Evolutionary conservation across 331 rosid species (phyloP).

Genomic region (Erythrophleum ivorense): DNA sequence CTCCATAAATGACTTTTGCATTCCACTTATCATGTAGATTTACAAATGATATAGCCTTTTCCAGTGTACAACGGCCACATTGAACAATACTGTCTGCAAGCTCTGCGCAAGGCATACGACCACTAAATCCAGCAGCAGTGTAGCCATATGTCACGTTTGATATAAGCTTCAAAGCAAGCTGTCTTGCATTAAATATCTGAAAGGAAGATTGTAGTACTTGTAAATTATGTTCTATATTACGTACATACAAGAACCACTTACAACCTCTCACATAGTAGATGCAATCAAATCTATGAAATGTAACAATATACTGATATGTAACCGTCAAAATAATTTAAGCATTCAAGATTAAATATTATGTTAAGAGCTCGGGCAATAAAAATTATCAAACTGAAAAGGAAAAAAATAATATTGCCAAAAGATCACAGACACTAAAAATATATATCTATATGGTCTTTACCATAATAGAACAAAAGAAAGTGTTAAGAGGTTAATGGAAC

Average conservation of each 20-base stretch:
- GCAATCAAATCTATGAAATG: conserved; percentile 34
- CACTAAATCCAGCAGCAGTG: conserved; percentile 98
- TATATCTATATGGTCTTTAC: conserved; percentile 25
- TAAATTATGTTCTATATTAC: conserved; percentile 26
- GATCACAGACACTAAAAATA: conserved; percentile 26
- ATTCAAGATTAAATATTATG: neutral
- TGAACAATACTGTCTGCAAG: conserved; percentile 98
- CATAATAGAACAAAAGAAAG: conserved; percentile 18
- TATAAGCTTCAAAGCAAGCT: conserved; percentile 93
- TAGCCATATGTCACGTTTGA: conserved; percentile 95
- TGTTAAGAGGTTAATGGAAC: conserved; percentile 6
- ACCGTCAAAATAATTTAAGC: conserved; percentile 15
- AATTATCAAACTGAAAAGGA: conserved; percentile 1
- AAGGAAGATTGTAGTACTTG: conserved; percentile 37
- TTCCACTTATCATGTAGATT: conserved; percentile 88
- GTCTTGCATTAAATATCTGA: conserved; percentile 94
- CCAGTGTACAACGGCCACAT: conserved; percentile 88
- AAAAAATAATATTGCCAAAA: conserved; percentile 5
- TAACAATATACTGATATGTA: neutral
- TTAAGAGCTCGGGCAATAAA: conserved; percentile 13
- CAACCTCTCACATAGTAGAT: conserved; percentile 7
- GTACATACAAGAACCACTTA: conserved; percentile 36
- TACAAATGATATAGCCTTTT: conserved; percentile 83
- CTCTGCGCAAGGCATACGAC: conserved; percentile 99
- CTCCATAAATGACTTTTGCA: conserved; percentile 91